Base-by-base conservation (phyloP, 768 basidiomycete species). In the Gelatoporia subvermispora region DNA sequence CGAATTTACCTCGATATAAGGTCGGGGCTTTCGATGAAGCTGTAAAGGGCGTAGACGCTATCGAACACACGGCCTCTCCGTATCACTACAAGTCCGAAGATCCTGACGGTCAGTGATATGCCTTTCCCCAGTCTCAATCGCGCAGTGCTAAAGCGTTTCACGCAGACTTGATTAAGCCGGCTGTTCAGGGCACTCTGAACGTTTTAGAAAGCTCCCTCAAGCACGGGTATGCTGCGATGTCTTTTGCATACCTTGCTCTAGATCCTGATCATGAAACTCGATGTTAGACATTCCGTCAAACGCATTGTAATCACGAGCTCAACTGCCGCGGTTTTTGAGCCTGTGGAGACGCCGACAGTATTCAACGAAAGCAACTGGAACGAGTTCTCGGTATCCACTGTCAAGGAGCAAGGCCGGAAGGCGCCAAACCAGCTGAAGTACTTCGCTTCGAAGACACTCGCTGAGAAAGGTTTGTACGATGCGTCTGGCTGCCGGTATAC, bases 271-370 rank as follows among this genome's bases (percentile, higher is more conserved):
- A n/a, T n/a, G n/a, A n/a, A n/a, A n/a, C n/a, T n/a, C n/a, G n/a
- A n/a, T n/a, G n/a, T 31, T 13, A 31, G 28, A 13, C 28, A 31
- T 31, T 54, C 61, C 4, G 72, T 91, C 57, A 82, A 85, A 61
- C 78, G 89, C 4, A 68, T 93, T 39, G 81, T 90, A 3, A 65
- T 87, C 46, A 86, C 85, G 0, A 80, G 81, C 13, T 87, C 85
- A 1, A 69, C 64, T 44, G 84, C 77, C 1, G 66, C 82, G 0
- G 56, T 85, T 17, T 52, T 76, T 5, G 56, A n/a, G 13, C 21
- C 41, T 4, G 31, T 22, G 9, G 23, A 43, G 13, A 41, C 48
- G 25, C 31, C 36, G 5, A n/a, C 23, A 21, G 65, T 66, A 1
- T 77, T 72, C 55, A 67, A 60, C 35, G 81, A 85, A 58, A 51